Evolutionary conservation across 2,329 filamentous ascomycete genomes (phyloP).

Genomic region (Cadophora malorum): DNA sequence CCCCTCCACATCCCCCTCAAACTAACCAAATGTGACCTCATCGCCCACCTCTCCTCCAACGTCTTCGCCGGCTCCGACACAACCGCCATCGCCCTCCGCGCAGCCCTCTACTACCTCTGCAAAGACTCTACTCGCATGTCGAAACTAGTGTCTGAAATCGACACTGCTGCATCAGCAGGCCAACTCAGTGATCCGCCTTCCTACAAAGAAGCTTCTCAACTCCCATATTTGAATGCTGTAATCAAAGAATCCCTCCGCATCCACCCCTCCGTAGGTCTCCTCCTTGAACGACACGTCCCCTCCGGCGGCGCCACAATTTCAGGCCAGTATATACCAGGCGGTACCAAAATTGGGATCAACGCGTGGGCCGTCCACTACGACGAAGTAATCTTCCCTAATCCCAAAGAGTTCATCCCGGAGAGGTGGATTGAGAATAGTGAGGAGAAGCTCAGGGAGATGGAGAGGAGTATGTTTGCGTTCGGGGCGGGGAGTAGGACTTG

Average conservation of each 20-base stretch:
- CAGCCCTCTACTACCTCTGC: conserved; percentile 44
- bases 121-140: conserved; percentile 41
- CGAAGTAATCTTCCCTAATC: conserved; percentile 19
- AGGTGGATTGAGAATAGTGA: conserved; percentile 29
- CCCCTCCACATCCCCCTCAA: conserved; percentile 1
- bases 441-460: conserved; percentile 24
- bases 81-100: conserved; percentile 46
- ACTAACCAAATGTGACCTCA: conserved; percentile 16
- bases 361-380: conserved; percentile 41
- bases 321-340: conserved; percentile 11
- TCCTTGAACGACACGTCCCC: conserved; percentile 25
- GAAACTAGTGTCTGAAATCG: conserved; percentile 47
- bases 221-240: conserved; percentile 46
- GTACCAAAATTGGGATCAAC: conserved; percentile 48
- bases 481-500: conserved; percentile 49
- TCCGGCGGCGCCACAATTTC: conserved; percentile 13
- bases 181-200: conserved; percentile 5
- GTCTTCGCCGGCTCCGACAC: conserved; percentile 42
- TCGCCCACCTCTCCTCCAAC: conserved; percentile 16
- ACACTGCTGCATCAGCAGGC: conserved; percentile 13
- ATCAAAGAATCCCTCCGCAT: conserved; percentile 52
- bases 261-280: conserved; percentile 43
- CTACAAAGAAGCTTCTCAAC: conserved; percentile 15
- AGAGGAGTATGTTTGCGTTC: conserved; percentile 41
- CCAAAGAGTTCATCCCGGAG: conserved; percentile 28